Base-by-base conservation (phyloP, 163 green algal genomes). In the Trebouxia gelatinosa region DNA sequence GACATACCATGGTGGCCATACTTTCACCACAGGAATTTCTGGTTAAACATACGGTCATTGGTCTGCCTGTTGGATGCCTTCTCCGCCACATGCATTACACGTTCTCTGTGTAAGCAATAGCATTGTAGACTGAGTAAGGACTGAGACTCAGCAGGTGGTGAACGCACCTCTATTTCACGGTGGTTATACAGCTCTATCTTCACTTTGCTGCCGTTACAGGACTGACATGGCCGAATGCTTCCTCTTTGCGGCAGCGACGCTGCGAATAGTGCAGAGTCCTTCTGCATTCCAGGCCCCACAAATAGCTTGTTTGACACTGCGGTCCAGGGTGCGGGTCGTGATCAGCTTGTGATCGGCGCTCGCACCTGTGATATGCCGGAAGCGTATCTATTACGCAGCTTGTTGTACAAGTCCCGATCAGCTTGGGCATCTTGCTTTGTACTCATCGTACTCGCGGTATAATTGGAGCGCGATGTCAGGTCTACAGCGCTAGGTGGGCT, bases 111-210 rank as follows among this genome's bases (percentile, higher is more conserved):
- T n/a, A n/a, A n/a, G n/a, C n/a, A n/a, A n/a, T n/a, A n/a, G n/a
- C n/a, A n/a, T n/a, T n/a, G n/a, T n/a, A n/a, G n/a, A n/a, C n/a
- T n/a, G n/a, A n/a, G n/a, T n/a, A n/a, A n/a, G n/a, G n/a, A n/a
- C n/a, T n/a, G n/a, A n/a, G n/a, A n/a, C n/a, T n/a, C n/a, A n/a
- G n/a, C n/a, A n/a, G n/a, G n/a, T n/a, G n/a, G n/a, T n/a, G n/a
- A n/a, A n/a, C n/a, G n/a, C n/a, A 72, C 64, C 64, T 72, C 64
- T 34, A 72, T 19, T n/a, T 72, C 21, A 23, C 64, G 19, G 29
- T 34, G 34, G 19, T 72, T 7, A n/a, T 72, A 72, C 16, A 34
- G 3, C 23, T 72, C 35, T 0, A 37, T 7, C 26, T 72, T 37
- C 0, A 72, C 35, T 17, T 48, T 46, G 26, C 21, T 72, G 23